Base-by-base conservation (phyloP, 768 basidiomycete genomes). In the Amanita phalloides region DNA sequence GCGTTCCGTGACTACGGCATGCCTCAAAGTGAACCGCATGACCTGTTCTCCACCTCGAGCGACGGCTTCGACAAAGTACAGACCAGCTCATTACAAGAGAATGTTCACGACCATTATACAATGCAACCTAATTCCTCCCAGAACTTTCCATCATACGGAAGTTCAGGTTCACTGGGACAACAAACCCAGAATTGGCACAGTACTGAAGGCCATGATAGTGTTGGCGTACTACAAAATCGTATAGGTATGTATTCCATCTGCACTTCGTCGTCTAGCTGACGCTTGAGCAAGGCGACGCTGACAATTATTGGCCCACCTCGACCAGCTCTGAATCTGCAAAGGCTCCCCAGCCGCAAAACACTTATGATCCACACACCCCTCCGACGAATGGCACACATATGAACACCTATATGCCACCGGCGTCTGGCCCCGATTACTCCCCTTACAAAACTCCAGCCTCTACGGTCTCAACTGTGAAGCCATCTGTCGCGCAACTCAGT, bases 301-400 rank as follows among this genome's bases (percentile, higher is more conserved):
- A 33, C 33, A 45, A 17, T n/a, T 39, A 25, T 26, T 37, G 51
- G 51, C 17, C 38, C 10, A 25, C 51, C 8, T 28, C 49, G 32
- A 38, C 33, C 37, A 41, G 35, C 11, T 45, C 47, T 32, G 48
- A 49, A 36, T 25, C 38, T 25, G 21, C 48, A 21, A 43, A 45
- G 14, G 33, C 48, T 17, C 53, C 56, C 47, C 35, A 32, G 36
- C 42, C 50, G 37, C 57, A 36, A 25, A 55, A 51, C 38, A 32
- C 53, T 38, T 53, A 56, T 23, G 52, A 56, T 13, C 39, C 60
- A 30, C 62, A 64, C 56, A 50, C 52, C 17, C 56, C 60, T 26
- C 37, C 51, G 17, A 36, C 44, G 28, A 33, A 21, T 23, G 17
- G n/a, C 14, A 38, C 41, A 36, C 17, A 32, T 33, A 45, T 37